Conservation (phyloP, 140 eudicot genomes). For the Cichorium intybus region DNA sequence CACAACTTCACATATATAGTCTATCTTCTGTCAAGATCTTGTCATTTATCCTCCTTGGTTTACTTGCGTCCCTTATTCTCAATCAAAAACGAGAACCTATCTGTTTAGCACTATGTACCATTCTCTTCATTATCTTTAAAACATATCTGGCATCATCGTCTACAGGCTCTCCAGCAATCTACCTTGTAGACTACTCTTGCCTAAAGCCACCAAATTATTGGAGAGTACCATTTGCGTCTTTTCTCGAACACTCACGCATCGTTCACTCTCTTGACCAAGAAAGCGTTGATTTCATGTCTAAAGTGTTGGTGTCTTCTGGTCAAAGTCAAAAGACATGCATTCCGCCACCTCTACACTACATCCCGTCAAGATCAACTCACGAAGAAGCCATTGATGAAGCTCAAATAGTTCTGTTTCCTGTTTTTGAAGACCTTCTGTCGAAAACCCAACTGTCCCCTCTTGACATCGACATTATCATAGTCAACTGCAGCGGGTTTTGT, state of each 20-base stretch:
- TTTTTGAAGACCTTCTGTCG: slow-evolving; percentile 51
- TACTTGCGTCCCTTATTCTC: slow-evolving; percentile 22
- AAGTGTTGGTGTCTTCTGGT: slow-evolving; percentile 53
- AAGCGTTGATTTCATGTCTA: slow-evolving; percentile 48
- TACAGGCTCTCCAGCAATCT: slow-evolving; percentile 37
- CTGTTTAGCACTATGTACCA: slow-evolving; percentile 24
- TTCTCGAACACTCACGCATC: slow-evolving; percentile 54
- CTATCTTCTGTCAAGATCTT: slow-evolving; percentile 16
- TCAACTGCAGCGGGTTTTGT: slow-evolving; percentile 73
- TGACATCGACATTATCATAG: slow-evolving; percentile 58
- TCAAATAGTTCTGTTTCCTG: slow-evolving; percentile 48
- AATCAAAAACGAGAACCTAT: slow-evolving; percentile 22
- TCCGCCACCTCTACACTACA: slow-evolving; percentile 56
- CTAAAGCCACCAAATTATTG: slow-evolving; percentile 60
- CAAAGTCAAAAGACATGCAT: slow-evolving; percentile 48
- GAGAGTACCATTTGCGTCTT: slow-evolving; percentile 61
- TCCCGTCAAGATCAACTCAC: slow-evolving; percentile 61
- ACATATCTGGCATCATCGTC: slow-evolving; percentile 25
- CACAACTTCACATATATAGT: not conserved
- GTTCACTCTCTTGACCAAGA: slow-evolving; percentile 42
- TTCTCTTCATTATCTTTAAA: slow-evolving; percentile 12
- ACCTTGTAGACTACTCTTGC: slow-evolving; percentile 72
- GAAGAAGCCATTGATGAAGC: slow-evolving; percentile 49
- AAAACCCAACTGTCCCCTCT: slow-evolving; percentile 44
- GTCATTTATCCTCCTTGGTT: slow-evolving; percentile 16